Conservation (phyloP, 306 rosid species). For the Begonia fuchsioides region DNA sequence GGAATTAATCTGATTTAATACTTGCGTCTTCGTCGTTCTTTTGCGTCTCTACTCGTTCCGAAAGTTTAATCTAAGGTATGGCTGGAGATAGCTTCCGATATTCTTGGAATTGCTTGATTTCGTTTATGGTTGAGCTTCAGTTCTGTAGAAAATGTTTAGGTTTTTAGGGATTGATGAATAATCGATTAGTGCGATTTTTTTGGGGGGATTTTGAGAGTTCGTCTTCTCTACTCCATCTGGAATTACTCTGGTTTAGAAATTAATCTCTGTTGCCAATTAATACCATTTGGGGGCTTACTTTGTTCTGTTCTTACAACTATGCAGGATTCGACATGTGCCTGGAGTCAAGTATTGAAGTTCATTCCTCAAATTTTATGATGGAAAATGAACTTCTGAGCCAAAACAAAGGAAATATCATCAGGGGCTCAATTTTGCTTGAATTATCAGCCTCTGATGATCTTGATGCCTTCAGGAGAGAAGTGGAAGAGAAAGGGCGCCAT, state of each 20-base stretch:
- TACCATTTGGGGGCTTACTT: background rate
- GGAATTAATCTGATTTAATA: too few relatives aligned
- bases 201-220: too few relatives aligned
- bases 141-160: too few relatives aligned
- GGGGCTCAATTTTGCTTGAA: constrained; percentile 44
- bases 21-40: too few relatives aligned
- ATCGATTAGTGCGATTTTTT: too few relatives aligned
- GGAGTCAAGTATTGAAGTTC: constrained; percentile 33
- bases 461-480: constrained; percentile 36
- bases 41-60: background rate
- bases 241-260: too few relatives aligned
- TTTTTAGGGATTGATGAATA: too few relatives aligned
- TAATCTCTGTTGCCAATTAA: background rate
- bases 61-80: background rate
- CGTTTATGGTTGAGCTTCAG: too few relatives aligned
- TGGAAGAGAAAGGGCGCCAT: constrained; percentile 49
- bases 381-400: constrained; percentile 36
- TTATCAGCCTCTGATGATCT: constrained; percentile 62
- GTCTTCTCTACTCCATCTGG: too few relatives aligned
- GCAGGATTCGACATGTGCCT: constrained; percentile 58
- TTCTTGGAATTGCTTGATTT: too few relatives aligned
- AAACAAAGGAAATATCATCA: constrained; percentile 9
- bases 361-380: constrained; percentile 29
- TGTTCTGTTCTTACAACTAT: background rate
- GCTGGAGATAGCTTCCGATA: too few relatives aligned